Conservation (phyloP, 2,329 filamentous ascomycete genomes). For the Neofusicoccum sp. region DNA sequence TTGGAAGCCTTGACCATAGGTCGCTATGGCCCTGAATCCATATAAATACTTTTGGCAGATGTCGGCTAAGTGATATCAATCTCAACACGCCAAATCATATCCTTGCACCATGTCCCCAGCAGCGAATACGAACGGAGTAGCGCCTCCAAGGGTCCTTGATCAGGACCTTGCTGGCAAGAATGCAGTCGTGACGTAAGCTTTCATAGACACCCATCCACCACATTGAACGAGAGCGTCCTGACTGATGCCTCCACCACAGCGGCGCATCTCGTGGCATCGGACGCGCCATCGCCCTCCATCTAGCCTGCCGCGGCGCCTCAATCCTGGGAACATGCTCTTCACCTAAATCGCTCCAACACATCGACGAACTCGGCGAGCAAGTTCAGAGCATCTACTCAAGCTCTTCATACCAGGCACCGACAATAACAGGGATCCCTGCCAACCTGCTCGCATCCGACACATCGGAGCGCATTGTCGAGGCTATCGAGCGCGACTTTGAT, state of each 20-base stretch:
- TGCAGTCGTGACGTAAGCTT: conserved; percentile 31
- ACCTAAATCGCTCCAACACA: conserved; percentile 24
- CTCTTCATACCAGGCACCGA: conserved; percentile 15
- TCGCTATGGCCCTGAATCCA: too few relatives aligned
- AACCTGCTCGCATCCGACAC: conserved; percentile 25
- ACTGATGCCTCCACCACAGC: conserved; percentile 16
- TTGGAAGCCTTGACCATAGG: too few relatives aligned
- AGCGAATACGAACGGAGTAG: too few relatives aligned
- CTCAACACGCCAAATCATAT: too few relatives aligned
- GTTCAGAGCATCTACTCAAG: conserved; percentile 23
- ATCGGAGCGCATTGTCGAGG: conserved; percentile 19
- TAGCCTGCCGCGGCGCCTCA: conserved; percentile 30
- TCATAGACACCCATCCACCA: too few relatives aligned
- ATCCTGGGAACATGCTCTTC: conserved; percentile 33
- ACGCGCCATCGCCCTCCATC: conserved; percentile 30
- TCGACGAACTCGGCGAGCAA: conserved; percentile 24
- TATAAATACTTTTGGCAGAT: too few relatives aligned
- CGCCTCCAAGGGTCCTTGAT: conserved; percentile 25
- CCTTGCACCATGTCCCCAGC: too few relatives aligned
- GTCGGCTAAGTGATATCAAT: too few relatives aligned
- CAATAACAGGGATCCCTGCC: conserved; percentile 24
- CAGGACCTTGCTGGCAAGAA: conserved; percentile 32
- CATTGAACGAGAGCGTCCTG: not conserved
- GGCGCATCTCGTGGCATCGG: conserved; percentile 32
- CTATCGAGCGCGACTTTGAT: conserved; percentile 22